These are phyloP conservation scores for Aspergillus biplanus DNA, from an alignment of 495 filamentous ascomycete genomes.

Conservation along the genomic window DNA sequence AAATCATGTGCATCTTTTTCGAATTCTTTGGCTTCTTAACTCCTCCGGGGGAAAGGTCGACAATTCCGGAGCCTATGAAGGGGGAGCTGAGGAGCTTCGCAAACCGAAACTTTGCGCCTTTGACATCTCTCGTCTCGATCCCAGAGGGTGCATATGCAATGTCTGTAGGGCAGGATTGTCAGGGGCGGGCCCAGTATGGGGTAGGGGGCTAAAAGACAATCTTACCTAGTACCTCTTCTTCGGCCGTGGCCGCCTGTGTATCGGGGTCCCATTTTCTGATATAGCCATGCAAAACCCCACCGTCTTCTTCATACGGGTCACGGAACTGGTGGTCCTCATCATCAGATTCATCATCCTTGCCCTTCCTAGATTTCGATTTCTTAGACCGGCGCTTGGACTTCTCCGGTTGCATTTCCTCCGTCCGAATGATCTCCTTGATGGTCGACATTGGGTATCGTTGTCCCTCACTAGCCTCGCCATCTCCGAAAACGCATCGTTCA, in stretches of 20 bases:
- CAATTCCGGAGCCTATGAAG: conserved; percentile 86
- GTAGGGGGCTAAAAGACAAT: conserved; percentile 3
- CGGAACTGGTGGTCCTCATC: conserved; percentile 53
- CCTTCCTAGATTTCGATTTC: conserved; percentile 44
- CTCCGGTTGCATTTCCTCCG: conserved; percentile 61
- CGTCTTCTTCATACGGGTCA: conserved; percentile 64
- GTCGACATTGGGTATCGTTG: conserved; percentile 61
- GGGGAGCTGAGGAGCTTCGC: conserved; percentile 81
- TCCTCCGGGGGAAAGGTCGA: conserved; percentile 81
- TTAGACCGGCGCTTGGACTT: conserved; percentile 37
- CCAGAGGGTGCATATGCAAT: conserved; percentile 76
- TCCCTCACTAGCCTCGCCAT: conserved; percentile 55
- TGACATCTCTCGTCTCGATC: conserved; percentile 75
- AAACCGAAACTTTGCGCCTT: conserved; percentile 76
- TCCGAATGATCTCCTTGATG: conserved; percentile 76
- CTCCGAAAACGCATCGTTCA: conserved; percentile 73
- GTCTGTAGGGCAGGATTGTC: conserved; percentile 43
- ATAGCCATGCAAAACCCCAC: conserved; percentile 60
- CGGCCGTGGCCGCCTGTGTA: conserved; percentile 54
- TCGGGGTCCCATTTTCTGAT: conserved; percentile 61
- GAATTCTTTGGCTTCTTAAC: conserved; percentile 88
- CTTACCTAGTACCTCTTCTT: conserved; percentile 61
- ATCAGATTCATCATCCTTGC: conserved; percentile 39
- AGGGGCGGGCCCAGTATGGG: background rate
- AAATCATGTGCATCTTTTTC: conserved; percentile 92